These are phyloP conservation scores for Crithidia bombi DNA, from an alignment of 208 protist species.

Conservation along the genomic window DNA sequence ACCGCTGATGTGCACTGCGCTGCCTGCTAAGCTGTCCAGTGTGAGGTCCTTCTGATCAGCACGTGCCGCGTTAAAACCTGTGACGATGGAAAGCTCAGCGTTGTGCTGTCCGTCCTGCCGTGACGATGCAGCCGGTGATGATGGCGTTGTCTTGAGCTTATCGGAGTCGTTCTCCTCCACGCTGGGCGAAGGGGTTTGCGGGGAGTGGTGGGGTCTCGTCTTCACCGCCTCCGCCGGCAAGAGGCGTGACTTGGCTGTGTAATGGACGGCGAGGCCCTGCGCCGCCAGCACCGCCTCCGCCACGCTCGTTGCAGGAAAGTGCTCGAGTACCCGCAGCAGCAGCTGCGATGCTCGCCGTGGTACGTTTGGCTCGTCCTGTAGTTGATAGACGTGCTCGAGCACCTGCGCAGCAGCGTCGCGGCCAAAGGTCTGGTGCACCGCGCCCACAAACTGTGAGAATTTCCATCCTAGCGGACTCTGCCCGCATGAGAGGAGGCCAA, in stretches of 20 bases:
- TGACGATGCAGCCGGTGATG: constrained; percentile 5
- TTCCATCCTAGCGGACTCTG: constrained; percentile 86
- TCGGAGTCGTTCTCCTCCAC: background rate
- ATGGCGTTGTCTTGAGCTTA: background rate
- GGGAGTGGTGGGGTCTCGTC: background rate
- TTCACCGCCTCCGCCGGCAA: constrained; percentile 12
- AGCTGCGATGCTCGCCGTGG: constrained; percentile 42
- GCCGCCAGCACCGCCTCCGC: constrained; percentile 78
- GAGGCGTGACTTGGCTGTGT: constrained; percentile 56
- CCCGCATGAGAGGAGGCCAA: constrained; percentile 54
- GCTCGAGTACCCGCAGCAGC: constrained; percentile 56
- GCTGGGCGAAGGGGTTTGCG: background rate
- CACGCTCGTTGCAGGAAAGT: constrained; percentile 62
- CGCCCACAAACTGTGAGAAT: constrained; percentile 86
- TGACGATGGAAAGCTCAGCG: constrained; percentile 19
- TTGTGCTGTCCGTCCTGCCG: background rate
- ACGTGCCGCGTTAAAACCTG: constrained; percentile 21
- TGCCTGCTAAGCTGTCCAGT: constrained; percentile 31
- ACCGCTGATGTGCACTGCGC: background rate
- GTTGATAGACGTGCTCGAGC: constrained; percentile 51
- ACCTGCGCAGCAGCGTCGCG: constrained; percentile 16
- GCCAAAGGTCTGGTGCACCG: constrained; percentile 60
- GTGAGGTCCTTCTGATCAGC: constrained; percentile 16
- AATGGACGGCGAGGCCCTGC: constrained; percentile 71
- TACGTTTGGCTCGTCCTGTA: constrained; percentile 35